Evolutionary conservation across 208 protist species (phyloP), one percentile per base, ranked within the genome.

Genomic region (Wallacemonas sp.): DNA sequence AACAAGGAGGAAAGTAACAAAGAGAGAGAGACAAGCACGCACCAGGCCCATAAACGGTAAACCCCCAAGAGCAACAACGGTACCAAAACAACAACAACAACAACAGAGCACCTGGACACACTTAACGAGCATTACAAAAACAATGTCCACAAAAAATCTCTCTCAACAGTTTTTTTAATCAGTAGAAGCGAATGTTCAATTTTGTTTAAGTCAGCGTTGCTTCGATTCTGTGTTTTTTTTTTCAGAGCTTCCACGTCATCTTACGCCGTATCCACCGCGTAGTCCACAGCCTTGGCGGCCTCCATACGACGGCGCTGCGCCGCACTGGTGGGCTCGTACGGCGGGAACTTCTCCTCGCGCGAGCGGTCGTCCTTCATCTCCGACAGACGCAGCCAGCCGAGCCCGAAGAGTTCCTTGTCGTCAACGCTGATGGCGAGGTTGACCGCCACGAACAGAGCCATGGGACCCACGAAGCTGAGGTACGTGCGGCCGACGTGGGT

Each of bases 331-430:
- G 89, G 89, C 68, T 91, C 82, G 55, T 95, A 85, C 11, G 83
- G 64, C 0, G 89, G 89, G 69, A 88, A 93, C 76, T 87, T 87
- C 63, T 81, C 74, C 69, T 95, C 89, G 1, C 89, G 77, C 34
- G 81, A 69, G 26, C 68, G 63, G 38, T 92, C 89, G 46, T 89
- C 77, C 52, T 91, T 76, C 12, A 93, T 44, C 4, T 68, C 58
- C 1, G 81, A 72, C 63, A 68, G 79, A 65, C 90, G 76, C 24
- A 93, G 27, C 89, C 89, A 95, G 26, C 80, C 68, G 9, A 95
- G 86, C 3, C 89, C 89, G 61, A 95, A 92, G 26, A 72, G 76
- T 52, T 93, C 89, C 62, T 74, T 80, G 72, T 95, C 89, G 32
- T 83, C 76, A n/a, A 48, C 61, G 39, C 80, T 74, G 19, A 90